These are phyloP conservation scores for Amesomyces nigricolor DNA, from an alignment of 2,329 filamentous ascomycete species.

Conservation along the genomic window DNA sequence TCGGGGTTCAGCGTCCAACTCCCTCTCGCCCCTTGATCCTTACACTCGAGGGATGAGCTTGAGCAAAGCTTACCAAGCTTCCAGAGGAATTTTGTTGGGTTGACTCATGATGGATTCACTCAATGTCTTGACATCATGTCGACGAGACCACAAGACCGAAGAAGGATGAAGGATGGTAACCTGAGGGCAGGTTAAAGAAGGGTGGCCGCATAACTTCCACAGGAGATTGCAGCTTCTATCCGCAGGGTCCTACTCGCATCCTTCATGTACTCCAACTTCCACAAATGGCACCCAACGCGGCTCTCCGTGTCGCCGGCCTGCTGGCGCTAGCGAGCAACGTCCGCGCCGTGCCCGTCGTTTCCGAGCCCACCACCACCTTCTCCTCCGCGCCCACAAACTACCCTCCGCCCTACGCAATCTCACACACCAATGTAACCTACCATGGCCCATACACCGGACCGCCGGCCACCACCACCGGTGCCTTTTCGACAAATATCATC, in stretches of 20 bases:
- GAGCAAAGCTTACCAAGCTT: too few species aligned
- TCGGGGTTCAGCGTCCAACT: too few species aligned
- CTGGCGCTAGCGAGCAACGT: constrained; percentile 12
- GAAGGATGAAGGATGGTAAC: not conserved
- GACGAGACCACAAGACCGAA: not conserved
- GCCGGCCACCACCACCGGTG: constrained; percentile 62
- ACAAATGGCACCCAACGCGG: not conserved
- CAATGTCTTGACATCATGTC: not conserved
- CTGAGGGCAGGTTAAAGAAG: not conserved
- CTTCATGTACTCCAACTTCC: not conserved
- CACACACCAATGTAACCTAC: constrained; percentile 49
- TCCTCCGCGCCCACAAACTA: constrained; percentile 20
- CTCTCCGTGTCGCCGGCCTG: constrained; percentile 6
- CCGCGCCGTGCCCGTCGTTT: constrained; percentile 22
- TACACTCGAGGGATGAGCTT: too few species aligned
- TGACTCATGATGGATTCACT: not conserved
- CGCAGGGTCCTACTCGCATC: too few species aligned
- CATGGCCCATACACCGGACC: constrained; percentile 65
- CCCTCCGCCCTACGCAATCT: constrained; percentile 20
- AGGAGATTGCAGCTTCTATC: too few species aligned
- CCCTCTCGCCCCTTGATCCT: too few species aligned
- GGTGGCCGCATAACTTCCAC: not conserved
- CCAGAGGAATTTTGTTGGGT: too few species aligned
- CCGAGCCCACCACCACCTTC: constrained; percentile 19
- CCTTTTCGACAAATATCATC: constrained; percentile 52